These are phyloP conservation scores for Fistulifera solaris DNA, from an alignment of 108 stramenopile species.

Conservation along the genomic window DNA sequence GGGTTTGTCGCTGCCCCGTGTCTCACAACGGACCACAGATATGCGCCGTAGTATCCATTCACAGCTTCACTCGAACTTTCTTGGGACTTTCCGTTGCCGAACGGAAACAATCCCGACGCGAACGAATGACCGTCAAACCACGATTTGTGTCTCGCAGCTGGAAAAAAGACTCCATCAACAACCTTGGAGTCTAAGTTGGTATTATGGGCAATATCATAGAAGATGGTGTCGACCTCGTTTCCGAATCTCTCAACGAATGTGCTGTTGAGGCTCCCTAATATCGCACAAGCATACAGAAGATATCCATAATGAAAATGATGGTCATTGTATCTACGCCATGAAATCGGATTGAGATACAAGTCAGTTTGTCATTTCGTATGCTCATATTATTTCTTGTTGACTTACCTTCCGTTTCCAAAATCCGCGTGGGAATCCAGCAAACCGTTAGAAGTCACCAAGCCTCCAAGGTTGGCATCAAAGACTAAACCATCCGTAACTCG, in stretches of 20 bases:
- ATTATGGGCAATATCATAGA: conserved; percentile 69
- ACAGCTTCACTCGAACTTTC: conserved; percentile 95
- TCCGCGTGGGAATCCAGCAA: conserved; percentile 17
- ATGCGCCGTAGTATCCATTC: conserved; percentile 93
- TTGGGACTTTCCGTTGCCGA: conserved; percentile 91
- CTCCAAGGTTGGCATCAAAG: conserved; percentile 43
- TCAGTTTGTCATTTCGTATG: neutral
- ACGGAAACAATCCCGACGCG: conserved; percentile 78
- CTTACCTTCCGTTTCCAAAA: conserved; percentile 55
- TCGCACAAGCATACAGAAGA: conserved; percentile 61
- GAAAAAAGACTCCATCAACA: conserved; percentile 47
- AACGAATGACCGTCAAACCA: conserved; percentile 89
- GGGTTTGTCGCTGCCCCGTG: conserved; percentile 26
- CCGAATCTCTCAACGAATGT: conserved; percentile 59
- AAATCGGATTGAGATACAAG: neutral
- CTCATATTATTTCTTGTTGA: conserved; percentile 34
- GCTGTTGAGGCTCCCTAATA: conserved; percentile 49
- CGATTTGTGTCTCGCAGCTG: conserved; percentile 66
- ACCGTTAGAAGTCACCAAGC: conserved; percentile 35
- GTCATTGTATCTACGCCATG: conserved; percentile 46
- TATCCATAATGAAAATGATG: conserved; percentile 77
- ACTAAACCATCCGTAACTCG: conserved; percentile 26
- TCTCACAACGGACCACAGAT: conserved; percentile 79
- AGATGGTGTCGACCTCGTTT: conserved; percentile 54
- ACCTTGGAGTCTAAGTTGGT: conserved; percentile 32